phyloP scores from a whole-genome alignment of 2,329 filamentous ascomycete genomes.

The Fusarium musae region DNA sequence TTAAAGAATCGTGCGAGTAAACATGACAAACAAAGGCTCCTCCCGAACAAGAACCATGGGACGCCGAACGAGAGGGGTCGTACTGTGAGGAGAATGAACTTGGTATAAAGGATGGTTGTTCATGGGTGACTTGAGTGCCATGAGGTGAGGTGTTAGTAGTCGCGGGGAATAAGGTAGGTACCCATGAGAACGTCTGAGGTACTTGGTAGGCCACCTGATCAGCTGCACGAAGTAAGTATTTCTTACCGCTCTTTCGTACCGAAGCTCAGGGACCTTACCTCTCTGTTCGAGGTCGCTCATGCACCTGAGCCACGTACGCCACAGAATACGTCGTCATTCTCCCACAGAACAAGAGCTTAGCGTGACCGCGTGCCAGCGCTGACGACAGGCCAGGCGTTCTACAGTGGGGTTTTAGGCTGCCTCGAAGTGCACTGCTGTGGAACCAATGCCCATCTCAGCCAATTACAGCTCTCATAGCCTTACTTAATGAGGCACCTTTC shows the following conservation, averaged over 20 bases:
- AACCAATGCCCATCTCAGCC: slow-evolving; percentile 25
- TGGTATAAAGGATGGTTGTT: slow-evolving; percentile 33
- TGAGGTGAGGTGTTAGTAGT: slow-evolving; percentile 33
- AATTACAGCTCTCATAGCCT: slow-evolving; percentile 33
- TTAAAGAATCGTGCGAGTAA: slow-evolving; percentile 18
- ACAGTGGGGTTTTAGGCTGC: slow-evolving; percentile 24
- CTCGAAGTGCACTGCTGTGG: slow-evolving; percentile 26
- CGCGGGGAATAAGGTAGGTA: slow-evolving; percentile 36
- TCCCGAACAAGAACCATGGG: slow-evolving; percentile 17
- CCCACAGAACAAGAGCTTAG: slow-evolving; percentile 20
- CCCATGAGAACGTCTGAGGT: background rate
- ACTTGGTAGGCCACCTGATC: background rate
- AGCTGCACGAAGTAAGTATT: slow-evolving; percentile 7
- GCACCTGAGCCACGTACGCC: slow-evolving; percentile 43
- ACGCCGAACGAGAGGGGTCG: background rate
- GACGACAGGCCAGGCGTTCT: slow-evolving; percentile 29
- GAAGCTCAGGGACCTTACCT: background rate
- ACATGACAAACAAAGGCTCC: slow-evolving; percentile 18
- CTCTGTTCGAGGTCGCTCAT: slow-evolving; percentile 10
- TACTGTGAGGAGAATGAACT: slow-evolving; percentile 21
- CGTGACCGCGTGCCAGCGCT: slow-evolving; percentile 17
- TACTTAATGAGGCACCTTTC: slow-evolving; percentile 31
- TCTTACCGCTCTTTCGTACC: slow-evolving; percentile 12
- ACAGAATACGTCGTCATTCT: slow-evolving; percentile 41
- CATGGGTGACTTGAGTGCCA: slow-evolving; percentile 26